Percentiles rank a stretch among this genome's conserved stretches.
Evolutionary conservation across 495 filamentous ascomycete genomes (phyloP).

Genomic region (Oleoguttula mirabilis): DNA sequence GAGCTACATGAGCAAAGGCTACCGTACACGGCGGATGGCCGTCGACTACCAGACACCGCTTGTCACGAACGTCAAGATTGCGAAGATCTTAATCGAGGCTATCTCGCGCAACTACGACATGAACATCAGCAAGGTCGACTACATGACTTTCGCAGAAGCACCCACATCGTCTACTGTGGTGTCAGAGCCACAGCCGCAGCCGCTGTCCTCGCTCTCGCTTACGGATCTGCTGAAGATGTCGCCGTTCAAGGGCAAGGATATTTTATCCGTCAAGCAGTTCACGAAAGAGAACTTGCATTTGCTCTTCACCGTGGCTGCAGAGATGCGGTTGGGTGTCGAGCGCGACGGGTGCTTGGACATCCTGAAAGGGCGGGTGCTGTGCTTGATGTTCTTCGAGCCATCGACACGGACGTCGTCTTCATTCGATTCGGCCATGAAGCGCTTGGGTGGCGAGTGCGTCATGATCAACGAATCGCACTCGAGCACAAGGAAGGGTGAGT

Average conservation of each 20-base stretch:
- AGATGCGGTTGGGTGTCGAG: slow-evolving; percentile 89
- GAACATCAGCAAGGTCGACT: slow-evolving; percentile 69
- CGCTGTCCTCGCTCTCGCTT: slow-evolving; percentile 40
- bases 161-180: slow-evolving; percentile 7
- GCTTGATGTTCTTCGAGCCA: slow-evolving; percentile 93
- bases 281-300: slow-evolving; percentile 73
- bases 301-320: slow-evolving; percentile 89
- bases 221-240: slow-evolving; percentile 63
- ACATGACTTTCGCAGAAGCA: slow-evolving; percentile 50
- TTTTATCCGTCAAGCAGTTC: slow-evolving; percentile 85
- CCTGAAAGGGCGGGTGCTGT: slow-evolving; percentile 71
- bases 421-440: slow-evolving; percentile 96
- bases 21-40: slow-evolving; percentile 89
- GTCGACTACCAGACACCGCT: slow-evolving; percentile 96
- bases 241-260: slow-evolving; percentile 72
- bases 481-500: slow-evolving; percentile 84
- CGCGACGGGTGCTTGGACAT: slow-evolving; percentile 79
- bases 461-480: slow-evolving; percentile 67
- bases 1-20: slow-evolving; percentile 96
- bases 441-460: slow-evolving; percentile 75
- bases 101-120: slow-evolving; percentile 79
- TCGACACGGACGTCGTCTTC: slow-evolving; percentile 92
- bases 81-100: slow-evolving; percentile 91
- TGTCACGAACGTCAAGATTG: slow-evolving; percentile 98
- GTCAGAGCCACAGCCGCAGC: slow-evolving; percentile 1